Percentiles rank a stretch among this genome's conserved stretches.
Conservation (phyloP, 2,329 filamentous ascomycete species). For the Penicillium corylophilum region DNA sequence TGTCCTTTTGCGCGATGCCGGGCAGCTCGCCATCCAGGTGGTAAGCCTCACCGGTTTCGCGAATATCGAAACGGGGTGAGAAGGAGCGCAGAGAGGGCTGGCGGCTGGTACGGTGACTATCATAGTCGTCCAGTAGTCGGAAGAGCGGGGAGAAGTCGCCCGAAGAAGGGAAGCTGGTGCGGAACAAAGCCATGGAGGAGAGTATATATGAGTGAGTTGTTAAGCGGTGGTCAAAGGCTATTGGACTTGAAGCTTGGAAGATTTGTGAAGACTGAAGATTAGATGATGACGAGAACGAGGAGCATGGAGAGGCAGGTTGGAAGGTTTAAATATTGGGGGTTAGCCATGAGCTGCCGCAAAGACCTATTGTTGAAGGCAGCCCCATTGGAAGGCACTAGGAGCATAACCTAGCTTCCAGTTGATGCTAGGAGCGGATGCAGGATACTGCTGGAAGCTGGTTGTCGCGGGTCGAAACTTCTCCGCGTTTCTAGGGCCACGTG, state of each 20-base stretch:
- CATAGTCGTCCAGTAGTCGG: slow-evolving; percentile 48
- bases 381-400: neutral
- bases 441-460: neutral
- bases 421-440: neutral
- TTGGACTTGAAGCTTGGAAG: slow-evolving; percentile 1
- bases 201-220: neutral
- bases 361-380: neutral
- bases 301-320: slow-evolving; percentile 1
- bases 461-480: slow-evolving; percentile 19
- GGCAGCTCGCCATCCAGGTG: slow-evolving; percentile 51
- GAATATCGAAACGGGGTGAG: slow-evolving; percentile 49
- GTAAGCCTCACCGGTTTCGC: slow-evolving; percentile 46
- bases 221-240: neutral
- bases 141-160: slow-evolving; percentile 47
- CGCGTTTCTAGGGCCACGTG: slow-evolving; percentile 28
- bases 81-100: slow-evolving; percentile 30
- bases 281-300: neutral
- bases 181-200: slow-evolving; percentile 38
- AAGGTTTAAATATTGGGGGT: slow-evolving; percentile 20
- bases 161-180: slow-evolving; percentile 23
- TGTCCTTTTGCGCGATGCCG: slow-evolving; percentile 46
- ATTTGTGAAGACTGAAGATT: neutral
- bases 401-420: no score
- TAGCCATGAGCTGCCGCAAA: neutral
- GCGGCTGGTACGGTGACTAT: slow-evolving; percentile 34